phyloP scores from a whole-genome alignment of 2,329 filamentous ascomycete species.

The Cordyceps tenuipes region DNA sequence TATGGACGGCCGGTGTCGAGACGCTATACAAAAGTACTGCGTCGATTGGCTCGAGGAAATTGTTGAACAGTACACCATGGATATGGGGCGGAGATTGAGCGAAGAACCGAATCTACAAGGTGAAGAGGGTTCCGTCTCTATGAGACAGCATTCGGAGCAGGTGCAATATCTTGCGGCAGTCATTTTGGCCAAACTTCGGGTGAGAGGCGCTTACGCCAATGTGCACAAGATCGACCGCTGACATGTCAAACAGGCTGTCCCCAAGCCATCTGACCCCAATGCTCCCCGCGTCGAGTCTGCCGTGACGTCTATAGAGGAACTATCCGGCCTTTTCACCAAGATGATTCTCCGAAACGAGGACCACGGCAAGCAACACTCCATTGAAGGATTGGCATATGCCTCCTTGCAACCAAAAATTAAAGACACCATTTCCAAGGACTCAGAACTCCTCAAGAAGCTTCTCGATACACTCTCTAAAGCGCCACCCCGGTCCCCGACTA shows the following conservation, averaged over 20 bases:
- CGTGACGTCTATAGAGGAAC: conserved; percentile 55
- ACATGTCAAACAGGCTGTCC: conserved; percentile 43
- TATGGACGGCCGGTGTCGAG: conserved; percentile 73
- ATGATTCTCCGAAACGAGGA: conserved; percentile 56
- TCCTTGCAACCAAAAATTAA: conserved; percentile 81
- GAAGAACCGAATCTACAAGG: conserved; percentile 51
- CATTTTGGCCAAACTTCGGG: conserved; percentile 63
- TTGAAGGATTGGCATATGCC: conserved; percentile 88
- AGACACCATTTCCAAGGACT: conserved; percentile 65
- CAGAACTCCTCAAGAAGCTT: conserved; percentile 59
- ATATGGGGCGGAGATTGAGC: conserved; percentile 39
- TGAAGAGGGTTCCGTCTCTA: conserved; percentile 48
- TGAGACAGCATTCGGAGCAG: conserved; percentile 52
- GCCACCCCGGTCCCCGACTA: conserved; percentile 57
- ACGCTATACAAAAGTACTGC: conserved; percentile 78
- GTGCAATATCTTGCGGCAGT: conserved; percentile 63
- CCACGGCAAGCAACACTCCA: conserved; percentile 56
- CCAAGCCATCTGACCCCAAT: conserved; percentile 34
- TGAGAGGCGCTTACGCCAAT: conserved; percentile 19
- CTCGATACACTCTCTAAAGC: conserved; percentile 54
- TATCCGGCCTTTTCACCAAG: conserved; percentile 55
- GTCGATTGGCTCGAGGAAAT: conserved; percentile 80
- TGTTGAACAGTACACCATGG: conserved; percentile 61
- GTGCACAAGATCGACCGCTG: conserved; percentile 26
- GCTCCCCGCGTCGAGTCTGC: conserved; percentile 42